Conservation (phyloP, 2,329 filamentous ascomycete species). For the Chaetomiaceae sp. region DNA sequence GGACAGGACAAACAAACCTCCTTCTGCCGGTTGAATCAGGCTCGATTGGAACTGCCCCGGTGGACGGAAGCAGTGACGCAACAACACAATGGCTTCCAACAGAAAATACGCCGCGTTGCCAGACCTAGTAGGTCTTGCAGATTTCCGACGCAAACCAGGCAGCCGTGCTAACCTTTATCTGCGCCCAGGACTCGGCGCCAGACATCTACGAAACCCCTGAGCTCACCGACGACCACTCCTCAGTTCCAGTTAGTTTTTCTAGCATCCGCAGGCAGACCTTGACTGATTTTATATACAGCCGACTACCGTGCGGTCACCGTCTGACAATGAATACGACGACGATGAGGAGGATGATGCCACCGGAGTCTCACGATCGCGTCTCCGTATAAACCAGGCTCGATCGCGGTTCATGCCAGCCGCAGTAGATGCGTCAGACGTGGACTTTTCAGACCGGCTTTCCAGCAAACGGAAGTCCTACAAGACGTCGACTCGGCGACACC, state of each 20-base stretch:
- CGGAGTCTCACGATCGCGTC: conserved; percentile 69
- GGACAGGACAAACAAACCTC: background rate
- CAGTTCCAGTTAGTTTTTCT: conserved; percentile 60
- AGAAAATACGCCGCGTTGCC: conserved; percentile 79
- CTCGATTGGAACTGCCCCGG: background rate
- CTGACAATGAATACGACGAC: conserved; percentile 60
- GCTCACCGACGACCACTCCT: conserved; percentile 83
- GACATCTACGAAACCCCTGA: conserved; percentile 97
- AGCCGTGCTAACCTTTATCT: conserved; percentile 13
- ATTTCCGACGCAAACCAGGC: background rate
- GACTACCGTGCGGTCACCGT: conserved; percentile 52
- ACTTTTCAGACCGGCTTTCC: conserved; percentile 86
- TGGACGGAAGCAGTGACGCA: background rate
- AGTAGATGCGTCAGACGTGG: conserved; percentile 71
- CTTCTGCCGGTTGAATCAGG: background rate
- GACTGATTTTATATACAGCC: conserved; percentile 39
- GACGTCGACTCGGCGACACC: conserved; percentile 63
- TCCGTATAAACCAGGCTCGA: conserved; percentile 76
- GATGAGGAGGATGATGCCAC: conserved; percentile 53
- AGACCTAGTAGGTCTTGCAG: conserved; percentile 58
- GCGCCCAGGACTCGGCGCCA: conserved; percentile 72
- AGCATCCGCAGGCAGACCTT: background rate
- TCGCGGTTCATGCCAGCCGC: conserved; percentile 70
- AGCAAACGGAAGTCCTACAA: conserved; percentile 81
- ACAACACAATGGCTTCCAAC: conserved; percentile 60